Conservation (phyloP, 176 grass and related monocot species). For the Secale cereale region DNA sequence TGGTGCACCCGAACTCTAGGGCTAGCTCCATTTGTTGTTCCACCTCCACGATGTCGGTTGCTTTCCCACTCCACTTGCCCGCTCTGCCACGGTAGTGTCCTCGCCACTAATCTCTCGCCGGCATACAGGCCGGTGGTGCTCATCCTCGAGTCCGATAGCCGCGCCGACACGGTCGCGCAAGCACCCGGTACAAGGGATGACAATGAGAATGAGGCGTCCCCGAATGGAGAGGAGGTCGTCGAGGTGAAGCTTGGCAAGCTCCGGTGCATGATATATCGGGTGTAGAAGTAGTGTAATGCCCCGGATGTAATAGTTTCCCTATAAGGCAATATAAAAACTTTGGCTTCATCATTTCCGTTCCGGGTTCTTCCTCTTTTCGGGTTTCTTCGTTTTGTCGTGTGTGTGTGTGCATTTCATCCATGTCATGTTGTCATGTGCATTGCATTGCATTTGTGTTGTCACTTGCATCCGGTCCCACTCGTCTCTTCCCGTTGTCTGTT, state of each 20-base stretch:
- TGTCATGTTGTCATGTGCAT: too few species aligned
- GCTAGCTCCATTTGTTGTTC: constrained; percentile 78
- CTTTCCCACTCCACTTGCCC: constrained; percentile 89
- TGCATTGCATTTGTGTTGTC: too few species aligned
- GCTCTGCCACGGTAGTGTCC: constrained; percentile 61
- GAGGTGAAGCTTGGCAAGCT: constrained; percentile 84
- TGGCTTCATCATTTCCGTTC: too few species aligned
- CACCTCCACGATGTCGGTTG: constrained; percentile 78
- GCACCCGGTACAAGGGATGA: background rate
- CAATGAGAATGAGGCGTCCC: background rate
- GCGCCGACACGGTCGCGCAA: background rate
- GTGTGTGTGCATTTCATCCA: too few species aligned
- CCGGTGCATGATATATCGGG: too few species aligned
- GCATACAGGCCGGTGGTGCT: constrained; percentile 43
- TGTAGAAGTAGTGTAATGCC: too few species aligned
- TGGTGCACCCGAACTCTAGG: constrained; percentile 32
- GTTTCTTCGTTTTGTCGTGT: too few species aligned
- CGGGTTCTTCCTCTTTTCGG: too few species aligned
- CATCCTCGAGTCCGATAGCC: constrained; percentile 34
- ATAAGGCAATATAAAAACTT: too few species aligned
- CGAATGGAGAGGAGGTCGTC: constrained; percentile 39
- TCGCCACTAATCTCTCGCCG: constrained; percentile 31
- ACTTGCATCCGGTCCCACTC: too few species aligned
- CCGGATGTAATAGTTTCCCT: too few species aligned
- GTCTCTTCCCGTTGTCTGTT: too few species aligned